These are phyloP conservation scores for Dalbergia cochinchinensis DNA, from an alignment of 306 rosid genomes.

Conservation along the genomic window DNA sequence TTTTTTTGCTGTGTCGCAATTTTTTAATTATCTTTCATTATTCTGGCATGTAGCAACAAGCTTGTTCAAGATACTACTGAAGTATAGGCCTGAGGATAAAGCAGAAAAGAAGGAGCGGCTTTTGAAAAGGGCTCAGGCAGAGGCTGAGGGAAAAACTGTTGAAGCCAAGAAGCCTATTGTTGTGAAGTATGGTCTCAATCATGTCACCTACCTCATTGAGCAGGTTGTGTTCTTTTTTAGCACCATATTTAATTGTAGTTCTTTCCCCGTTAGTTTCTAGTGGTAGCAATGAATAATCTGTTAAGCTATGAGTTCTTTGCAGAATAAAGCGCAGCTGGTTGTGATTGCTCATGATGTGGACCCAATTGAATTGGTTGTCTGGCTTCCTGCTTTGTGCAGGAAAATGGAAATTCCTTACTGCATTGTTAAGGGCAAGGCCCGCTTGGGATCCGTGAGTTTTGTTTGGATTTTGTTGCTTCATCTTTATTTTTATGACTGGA, in stretches of 20 bases:
- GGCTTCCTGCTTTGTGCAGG: slow-evolving; percentile 87
- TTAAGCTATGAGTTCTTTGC: not conserved
- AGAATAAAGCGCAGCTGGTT: slow-evolving; percentile 83
- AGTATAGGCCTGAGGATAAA: slow-evolving; percentile 85
- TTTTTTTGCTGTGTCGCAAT: not conserved
- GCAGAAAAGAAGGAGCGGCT: slow-evolving; percentile 83
- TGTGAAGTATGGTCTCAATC: slow-evolving; percentile 86
- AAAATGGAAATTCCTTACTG: slow-evolving; percentile 89
- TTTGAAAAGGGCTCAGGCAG: slow-evolving; percentile 79
- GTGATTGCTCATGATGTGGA: slow-evolving; percentile 90
- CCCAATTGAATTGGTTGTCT: slow-evolving; percentile 81
- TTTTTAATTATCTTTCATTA: not conserved
- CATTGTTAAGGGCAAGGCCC: slow-evolving; percentile 87
- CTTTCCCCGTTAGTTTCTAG: not conserved
- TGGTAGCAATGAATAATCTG: not conserved
- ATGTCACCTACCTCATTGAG: slow-evolving; percentile 79
- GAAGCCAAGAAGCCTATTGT: slow-evolving; percentile 80
- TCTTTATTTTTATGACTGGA: not conserved
- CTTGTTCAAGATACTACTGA: slow-evolving; percentile 79
- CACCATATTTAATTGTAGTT: not conserved
- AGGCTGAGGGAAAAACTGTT: slow-evolving; percentile 68
- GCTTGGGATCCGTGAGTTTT: slow-evolving; percentile 68
- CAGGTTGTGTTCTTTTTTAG: slow-evolving; percentile 47
- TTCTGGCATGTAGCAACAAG: slow-evolving; percentile 61
- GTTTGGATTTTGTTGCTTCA: not conserved